These are phyloP conservation scores for Platanthera guangdongensis DNA, from an alignment of 106 monocot genomes.

Conservation along the genomic window DNA sequence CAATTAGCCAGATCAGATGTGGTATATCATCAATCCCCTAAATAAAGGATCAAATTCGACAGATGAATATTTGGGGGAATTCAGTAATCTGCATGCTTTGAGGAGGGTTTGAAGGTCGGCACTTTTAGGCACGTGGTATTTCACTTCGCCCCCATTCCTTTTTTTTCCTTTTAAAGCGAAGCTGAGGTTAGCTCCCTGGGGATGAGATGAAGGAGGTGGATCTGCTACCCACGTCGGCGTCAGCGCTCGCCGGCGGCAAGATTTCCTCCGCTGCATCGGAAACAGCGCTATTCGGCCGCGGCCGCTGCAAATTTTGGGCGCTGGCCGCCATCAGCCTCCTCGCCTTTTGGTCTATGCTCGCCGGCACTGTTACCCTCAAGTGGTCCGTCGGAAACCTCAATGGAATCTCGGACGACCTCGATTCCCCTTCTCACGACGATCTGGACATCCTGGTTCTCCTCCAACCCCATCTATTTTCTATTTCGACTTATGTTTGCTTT, in stretches of 20 bases:
- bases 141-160: not conserved
- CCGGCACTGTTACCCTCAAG: conserved; percentile 75
- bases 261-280: conserved; percentile 10
- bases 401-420: conserved; percentile 29
- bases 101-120: no score
- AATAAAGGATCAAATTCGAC: no score
- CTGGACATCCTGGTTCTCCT: conserved; percentile 66
- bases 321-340: conserved; percentile 78
- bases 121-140: not conserved
- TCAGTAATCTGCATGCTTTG: no score
- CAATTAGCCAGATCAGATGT: no score
- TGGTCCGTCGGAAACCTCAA: conserved; percentile 56
- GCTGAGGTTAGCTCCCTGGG: not conserved
- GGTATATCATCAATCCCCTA: no score
- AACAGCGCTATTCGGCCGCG: conserved; percentile 35
- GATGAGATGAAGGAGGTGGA: conserved; percentile 54
- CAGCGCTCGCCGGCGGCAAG: conserved; percentile 8
- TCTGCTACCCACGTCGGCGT: conserved; percentile 22
- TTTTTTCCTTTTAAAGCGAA: not conserved
- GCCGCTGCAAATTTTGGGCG: conserved; percentile 83
- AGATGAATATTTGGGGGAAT: no score
- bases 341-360: conserved; percentile 93
- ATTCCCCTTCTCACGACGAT: conserved; percentile 31
- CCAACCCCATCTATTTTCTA: not conserved
- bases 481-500: not conserved